These are phyloP conservation scores for Xylogone sp. DNA, from an alignment of 2,329 filamentous ascomycete species.

Conservation along the genomic window DNA sequence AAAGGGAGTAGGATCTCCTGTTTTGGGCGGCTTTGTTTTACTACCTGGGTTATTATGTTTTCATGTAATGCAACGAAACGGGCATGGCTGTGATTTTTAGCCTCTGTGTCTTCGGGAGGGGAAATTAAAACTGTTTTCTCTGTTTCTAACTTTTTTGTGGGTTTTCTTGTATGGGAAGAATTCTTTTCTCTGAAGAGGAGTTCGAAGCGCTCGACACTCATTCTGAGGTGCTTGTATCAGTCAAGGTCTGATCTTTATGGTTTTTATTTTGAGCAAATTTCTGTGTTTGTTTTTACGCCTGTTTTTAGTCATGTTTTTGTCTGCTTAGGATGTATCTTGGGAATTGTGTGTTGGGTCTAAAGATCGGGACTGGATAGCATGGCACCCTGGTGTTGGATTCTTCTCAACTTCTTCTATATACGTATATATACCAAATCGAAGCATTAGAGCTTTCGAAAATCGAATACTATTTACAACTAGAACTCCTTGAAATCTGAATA, in stretches of 20 bases:
- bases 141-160: too few species aligned
- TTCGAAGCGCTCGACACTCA: constrained; percentile 31
- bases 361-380: not conserved
- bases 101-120: not conserved
- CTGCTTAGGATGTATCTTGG: constrained; percentile 5
- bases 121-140: too few species aligned
- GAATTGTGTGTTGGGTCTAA: not conserved
- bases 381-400: not conserved
- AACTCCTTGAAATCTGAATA: too few species aligned
- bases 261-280: not conserved
- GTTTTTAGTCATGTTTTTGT: constrained; percentile 9
- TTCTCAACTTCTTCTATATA: not conserved
- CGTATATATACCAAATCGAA: not conserved
- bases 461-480: too few species aligned
- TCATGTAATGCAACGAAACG: not conserved
- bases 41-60: not conserved
- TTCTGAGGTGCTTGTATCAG: constrained; percentile 16
- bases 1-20: not conserved
- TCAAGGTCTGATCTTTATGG: not conserved
- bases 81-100: not conserved
- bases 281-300: not conserved
- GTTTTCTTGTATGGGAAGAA: not conserved
- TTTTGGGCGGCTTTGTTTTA: not conserved
- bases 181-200: constrained; percentile 14
- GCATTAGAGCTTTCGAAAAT: too few species aligned